phyloP scores from a whole-genome alignment of 768 basidiomycete genomes.

The Galerina marginata region DNA sequence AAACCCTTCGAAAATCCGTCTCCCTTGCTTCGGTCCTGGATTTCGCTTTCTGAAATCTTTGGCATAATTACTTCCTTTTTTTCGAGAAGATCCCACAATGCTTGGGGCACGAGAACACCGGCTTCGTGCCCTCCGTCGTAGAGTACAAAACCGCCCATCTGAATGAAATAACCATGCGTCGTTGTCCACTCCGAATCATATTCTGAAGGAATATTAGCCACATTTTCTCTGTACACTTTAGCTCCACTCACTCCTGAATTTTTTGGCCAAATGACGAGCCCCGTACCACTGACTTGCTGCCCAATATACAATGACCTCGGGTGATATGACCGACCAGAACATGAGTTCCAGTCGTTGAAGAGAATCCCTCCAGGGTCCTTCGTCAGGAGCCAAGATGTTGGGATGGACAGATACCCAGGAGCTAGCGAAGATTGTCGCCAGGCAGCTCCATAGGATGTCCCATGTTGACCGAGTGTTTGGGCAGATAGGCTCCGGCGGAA shows the following conservation, averaged over 20 bases:
- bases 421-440: background rate
- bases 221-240: background rate
- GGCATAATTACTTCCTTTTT: background rate
- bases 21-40: background rate
- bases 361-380: background rate
- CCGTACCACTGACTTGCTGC: background rate
- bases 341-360: background rate
- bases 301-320: constrained; percentile 1
- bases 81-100: background rate
- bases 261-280: background rate
- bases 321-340: background rate
- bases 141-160: background rate
- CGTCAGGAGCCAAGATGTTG: background rate
- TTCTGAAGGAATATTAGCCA: background rate
- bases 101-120: background rate
- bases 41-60: background rate
- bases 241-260: background rate
- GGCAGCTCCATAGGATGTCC: constrained; percentile 6
- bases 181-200: too few relatives aligned
- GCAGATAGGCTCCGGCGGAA: background rate
- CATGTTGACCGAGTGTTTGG: background rate
- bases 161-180: constrained; percentile 2
- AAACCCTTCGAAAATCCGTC: background rate
- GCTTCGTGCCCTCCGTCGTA: background rate
- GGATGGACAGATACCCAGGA: constrained; percentile 9